These are phyloP conservation scores for Aspergillus panamensis DNA, from an alignment of 495 filamentous ascomycete species.

Conservation along the genomic window DNA sequence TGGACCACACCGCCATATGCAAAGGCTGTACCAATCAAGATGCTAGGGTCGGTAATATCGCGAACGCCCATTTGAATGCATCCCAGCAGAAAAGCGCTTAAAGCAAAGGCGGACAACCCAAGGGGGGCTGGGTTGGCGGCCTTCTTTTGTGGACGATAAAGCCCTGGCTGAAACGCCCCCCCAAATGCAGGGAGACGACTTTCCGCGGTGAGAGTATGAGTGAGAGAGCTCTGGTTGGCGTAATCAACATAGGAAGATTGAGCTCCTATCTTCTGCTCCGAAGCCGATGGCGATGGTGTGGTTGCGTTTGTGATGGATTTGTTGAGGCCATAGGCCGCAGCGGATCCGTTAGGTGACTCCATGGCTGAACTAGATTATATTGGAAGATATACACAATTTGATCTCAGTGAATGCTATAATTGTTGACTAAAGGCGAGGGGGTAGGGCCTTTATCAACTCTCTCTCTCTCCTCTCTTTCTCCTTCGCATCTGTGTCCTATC, in stretches of 20 bases:
- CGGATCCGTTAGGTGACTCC: conserved; percentile 2
- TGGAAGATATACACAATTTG: neutral
- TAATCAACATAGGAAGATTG: conserved; percentile 22
- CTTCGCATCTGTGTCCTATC: neutral
- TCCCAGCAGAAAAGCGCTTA: conserved; percentile 85
- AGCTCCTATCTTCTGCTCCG: neutral
- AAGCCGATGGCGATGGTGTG: neutral
- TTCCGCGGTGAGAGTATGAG: conserved; percentile 57
- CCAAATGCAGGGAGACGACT: conserved; percentile 74
- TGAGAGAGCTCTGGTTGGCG: conserved; percentile 54
- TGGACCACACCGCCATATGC: conserved; percentile 79
- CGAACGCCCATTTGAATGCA: conserved; percentile 67
- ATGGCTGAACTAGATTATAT: neutral
- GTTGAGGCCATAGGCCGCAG: conserved; percentile 16
- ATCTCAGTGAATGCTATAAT: neutral
- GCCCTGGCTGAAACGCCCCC: conserved; percentile 85
- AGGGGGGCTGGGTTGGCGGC: conserved; percentile 78
- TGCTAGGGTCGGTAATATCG: conserved; percentile 52
- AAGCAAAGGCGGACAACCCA: conserved; percentile 73
- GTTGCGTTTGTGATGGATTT: conserved; percentile 13
- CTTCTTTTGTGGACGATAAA: conserved; percentile 67
- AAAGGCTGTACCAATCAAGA: conserved; percentile 61
- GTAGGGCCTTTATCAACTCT: neutral
- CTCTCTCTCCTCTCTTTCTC: neutral
- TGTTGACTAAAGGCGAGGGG: neutral